phyloP scores from a whole-genome alignment of 768 basidiomycete species.

The Hericium erinaceus region DNA sequence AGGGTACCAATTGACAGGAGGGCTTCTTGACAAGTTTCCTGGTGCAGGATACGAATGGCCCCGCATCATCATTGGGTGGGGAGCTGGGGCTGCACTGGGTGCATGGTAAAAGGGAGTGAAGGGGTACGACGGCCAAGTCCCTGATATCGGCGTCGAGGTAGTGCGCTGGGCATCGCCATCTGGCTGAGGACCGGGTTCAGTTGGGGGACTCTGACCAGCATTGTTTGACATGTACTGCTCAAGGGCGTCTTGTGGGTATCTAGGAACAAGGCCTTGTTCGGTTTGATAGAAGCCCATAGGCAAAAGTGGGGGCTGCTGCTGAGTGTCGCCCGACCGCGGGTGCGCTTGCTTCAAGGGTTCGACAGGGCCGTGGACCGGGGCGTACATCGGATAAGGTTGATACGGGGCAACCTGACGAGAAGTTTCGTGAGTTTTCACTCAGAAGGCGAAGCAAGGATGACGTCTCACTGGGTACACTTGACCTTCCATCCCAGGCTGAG shows the following conservation, averaged over 20 bases:
- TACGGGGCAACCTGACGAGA: neutral
- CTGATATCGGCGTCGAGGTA: slow-evolving; percentile 3
- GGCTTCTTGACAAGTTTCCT: neutral
- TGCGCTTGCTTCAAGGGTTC: neutral
- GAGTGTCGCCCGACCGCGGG: neutral
- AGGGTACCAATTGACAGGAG: neutral
- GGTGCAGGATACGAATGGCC: neutral
- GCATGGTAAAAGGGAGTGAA: neutral
- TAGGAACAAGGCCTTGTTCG: slow-evolving; percentile 60
- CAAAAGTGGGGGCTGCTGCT: slow-evolving; percentile 43
- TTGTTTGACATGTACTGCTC: slow-evolving; percentile 52
- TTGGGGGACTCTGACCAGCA: slow-evolving; percentile 15
- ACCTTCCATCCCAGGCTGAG: too few species aligned
- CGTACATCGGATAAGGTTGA: neutral
- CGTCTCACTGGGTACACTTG: too few species aligned
- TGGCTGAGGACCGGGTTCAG: slow-evolving; percentile 2
- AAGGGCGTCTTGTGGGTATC: slow-evolving; percentile 58
- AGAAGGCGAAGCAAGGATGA: too few species aligned
- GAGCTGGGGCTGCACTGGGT: neutral
- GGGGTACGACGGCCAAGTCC: neutral
- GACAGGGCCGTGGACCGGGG: neutral
- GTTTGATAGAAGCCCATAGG: slow-evolving; percentile 66
- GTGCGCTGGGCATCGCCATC: slow-evolving; percentile 10
- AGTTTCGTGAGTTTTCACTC: neutral
- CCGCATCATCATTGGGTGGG: neutral